A percentile compares a stretch with the other conserved stretches of the same genome.
Conservation (phyloP, 495 filamentous ascomycete genomes). For the Arthonia radiata region DNA sequence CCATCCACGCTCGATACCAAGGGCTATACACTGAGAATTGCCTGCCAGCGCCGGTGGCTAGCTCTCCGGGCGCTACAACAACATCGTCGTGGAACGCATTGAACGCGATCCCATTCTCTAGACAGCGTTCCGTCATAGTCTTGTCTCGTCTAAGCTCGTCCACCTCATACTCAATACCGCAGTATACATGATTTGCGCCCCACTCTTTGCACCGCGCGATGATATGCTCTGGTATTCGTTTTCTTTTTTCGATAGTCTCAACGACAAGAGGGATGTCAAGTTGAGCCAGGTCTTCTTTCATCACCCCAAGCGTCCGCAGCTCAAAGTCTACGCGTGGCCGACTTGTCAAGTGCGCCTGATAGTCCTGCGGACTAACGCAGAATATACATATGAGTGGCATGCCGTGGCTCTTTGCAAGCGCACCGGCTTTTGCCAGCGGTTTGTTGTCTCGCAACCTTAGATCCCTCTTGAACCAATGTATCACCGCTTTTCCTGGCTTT, state of each 20-base stretch:
- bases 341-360: conserved; percentile 53
- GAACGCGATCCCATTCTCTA: conserved; percentile 36
- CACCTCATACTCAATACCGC: conserved; percentile 56
- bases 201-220: conserved; percentile 43
- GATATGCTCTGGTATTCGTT: conserved; percentile 35
- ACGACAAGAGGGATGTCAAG: conserved; percentile 62
- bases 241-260: conserved; percentile 42
- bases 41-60: conserved; percentile 36
- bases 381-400: conserved; percentile 55
- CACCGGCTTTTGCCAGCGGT: conserved; percentile 37
- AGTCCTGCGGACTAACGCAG: conserved; percentile 65
- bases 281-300: conserved; percentile 39
- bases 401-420: conserved; percentile 34
- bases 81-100: conserved; percentile 54
- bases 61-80: conserved; percentile 45
- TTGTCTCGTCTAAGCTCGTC: conserved; percentile 56
- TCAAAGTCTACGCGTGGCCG: conserved; percentile 59
- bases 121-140: conserved; percentile 30
- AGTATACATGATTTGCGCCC: conserved; percentile 47
- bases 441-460: conserved; percentile 53
- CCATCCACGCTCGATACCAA: conserved; percentile 57
- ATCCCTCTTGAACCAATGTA: conserved; percentile 86
- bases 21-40: conserved; percentile 72
- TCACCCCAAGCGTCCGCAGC: conserved; percentile 35
- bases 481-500: conserved; percentile 33